Conservation (phyloP, 129 eudicot genomes). For the Flaveria robusta region DNA sequence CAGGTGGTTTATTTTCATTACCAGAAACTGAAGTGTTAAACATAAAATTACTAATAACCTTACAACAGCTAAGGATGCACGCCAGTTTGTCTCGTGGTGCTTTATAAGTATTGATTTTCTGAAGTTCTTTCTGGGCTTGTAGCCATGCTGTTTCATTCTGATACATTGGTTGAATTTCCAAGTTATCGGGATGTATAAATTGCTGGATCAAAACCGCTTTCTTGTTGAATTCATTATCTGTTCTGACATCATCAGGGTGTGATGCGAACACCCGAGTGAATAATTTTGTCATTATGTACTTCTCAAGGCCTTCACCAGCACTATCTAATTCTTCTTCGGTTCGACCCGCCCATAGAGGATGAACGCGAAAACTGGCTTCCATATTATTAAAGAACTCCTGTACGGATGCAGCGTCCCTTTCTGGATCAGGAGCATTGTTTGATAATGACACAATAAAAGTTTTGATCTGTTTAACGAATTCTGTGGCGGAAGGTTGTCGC, state of each 20-base stretch:
- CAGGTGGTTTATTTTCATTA: constrained; percentile 74
- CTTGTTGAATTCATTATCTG: constrained; percentile 59
- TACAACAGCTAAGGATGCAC: constrained; percentile 81
- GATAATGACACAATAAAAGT: constrained; percentile 70
- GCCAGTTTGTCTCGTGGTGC: constrained; percentile 92
- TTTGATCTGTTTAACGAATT: constrained; percentile 78
- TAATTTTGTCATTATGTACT: constrained; percentile 84
- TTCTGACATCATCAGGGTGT: constrained; percentile 63
- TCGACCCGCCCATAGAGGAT: constrained; percentile 83
- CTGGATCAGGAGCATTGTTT: constrained; percentile 75
- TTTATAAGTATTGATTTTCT: constrained; percentile 72
- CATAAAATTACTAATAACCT: constrained; percentile 69
- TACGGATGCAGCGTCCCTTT: constrained; percentile 73
- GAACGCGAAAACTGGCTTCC: constrained; percentile 84
- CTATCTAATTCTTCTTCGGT: constrained; percentile 90
- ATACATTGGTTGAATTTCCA: constrained; percentile 65
- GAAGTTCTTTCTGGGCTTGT: constrained; percentile 88
- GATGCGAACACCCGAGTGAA: constrained; percentile 76
- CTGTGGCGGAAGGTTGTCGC: constrained; percentile 88
- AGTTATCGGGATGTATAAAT: constrained; percentile 69
- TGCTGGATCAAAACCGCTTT: constrained; percentile 76
- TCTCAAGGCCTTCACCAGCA: constrained; percentile 93
- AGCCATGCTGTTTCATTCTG: constrained; percentile 78
- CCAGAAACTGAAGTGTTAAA: constrained; percentile 59
- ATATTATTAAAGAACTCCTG: constrained; percentile 72